phyloP scores from a whole-genome alignment of 2,329 filamentous ascomycete species.

The Fusarium marasasianum region DNA sequence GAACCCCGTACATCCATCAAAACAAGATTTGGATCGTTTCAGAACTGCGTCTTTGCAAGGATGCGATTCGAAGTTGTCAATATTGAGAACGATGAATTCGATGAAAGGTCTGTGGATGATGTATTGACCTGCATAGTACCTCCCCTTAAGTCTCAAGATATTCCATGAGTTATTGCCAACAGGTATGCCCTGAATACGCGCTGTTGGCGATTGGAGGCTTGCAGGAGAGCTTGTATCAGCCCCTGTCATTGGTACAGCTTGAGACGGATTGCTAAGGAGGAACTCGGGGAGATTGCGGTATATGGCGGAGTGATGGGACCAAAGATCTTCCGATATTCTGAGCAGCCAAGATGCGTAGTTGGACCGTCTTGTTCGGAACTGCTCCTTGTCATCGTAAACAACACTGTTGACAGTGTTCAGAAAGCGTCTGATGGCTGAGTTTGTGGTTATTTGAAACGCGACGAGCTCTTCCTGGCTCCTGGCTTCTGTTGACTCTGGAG shows the following conservation, averaged over 20 bases:
- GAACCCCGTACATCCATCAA: conserved; percentile 39
- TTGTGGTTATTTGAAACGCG: conserved; percentile 46
- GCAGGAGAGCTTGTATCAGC: not conserved
- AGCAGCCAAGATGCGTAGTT: conserved; percentile 43
- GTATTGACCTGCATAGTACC: conserved; percentile 45
- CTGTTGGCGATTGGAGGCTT: not conserved
- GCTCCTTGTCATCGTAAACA: conserved; percentile 43
- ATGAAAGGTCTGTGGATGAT: conserved; percentile 46
- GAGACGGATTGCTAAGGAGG: conserved; percentile 10
- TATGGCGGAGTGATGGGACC: conserved; percentile 41
- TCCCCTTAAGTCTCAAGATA: conserved; percentile 40
- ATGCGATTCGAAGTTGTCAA: conserved; percentile 36
- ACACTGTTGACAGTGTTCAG: conserved; percentile 45
- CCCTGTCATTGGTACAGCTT: not conserved
- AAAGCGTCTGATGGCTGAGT: conserved; percentile 44
- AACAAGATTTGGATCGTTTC: conserved; percentile 35
- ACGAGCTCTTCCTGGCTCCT: conserved; percentile 38
- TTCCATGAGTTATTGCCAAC: conserved; percentile 46
- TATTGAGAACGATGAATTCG: conserved; percentile 43
- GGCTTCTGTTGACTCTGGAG: not conserved
- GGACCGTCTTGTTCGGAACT: conserved; percentile 24
- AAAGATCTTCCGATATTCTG: conserved; percentile 37
- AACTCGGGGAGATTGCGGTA: conserved; percentile 43
- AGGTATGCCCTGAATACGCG: not conserved
- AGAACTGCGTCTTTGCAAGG: conserved; percentile 37